These are phyloP conservation scores for Francoa sonchifolia DNA, from an alignment of 441 rosid species.

Conservation along the genomic window DNA sequence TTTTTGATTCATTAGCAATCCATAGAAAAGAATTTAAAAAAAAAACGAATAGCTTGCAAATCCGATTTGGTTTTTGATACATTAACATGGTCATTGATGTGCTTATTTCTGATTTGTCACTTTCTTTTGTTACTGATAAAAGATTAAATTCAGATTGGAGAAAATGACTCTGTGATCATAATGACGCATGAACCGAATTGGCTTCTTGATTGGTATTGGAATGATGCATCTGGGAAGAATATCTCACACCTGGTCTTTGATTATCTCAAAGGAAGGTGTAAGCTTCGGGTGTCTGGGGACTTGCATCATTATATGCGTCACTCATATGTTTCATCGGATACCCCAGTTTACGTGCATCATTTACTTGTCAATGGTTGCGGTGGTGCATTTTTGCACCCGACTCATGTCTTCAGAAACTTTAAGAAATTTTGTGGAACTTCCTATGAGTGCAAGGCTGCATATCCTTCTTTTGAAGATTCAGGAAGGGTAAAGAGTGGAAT, in stretches of 20 bases:
- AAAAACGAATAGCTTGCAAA: too few relatives aligned
- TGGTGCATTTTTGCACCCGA: slow-evolving; percentile 98
- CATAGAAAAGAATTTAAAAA: too few relatives aligned
- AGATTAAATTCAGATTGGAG: slow-evolving; percentile 43
- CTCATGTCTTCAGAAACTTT: slow-evolving; percentile 80
- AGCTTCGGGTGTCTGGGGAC: slow-evolving; percentile 94
- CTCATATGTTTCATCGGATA: slow-evolving; percentile 66
- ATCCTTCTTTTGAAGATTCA: slow-evolving; percentile 95
- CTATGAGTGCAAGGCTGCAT: slow-evolving; percentile 77
- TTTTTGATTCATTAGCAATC: too few relatives aligned
- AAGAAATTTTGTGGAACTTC: slow-evolving; percentile 46
- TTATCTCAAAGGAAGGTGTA: slow-evolving; percentile 83
- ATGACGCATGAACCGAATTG: slow-evolving; percentile 96
- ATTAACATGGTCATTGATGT: too few relatives aligned
- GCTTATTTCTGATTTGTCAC: too few relatives aligned
- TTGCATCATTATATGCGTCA: slow-evolving; percentile 98
- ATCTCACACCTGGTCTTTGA: slow-evolving; percentile 71
- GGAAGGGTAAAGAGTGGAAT: slow-evolving; percentile 52
- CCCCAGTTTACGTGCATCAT: slow-evolving; percentile 72
- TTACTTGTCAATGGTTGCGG: slow-evolving; percentile 97
- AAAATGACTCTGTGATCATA: slow-evolving; percentile 67
- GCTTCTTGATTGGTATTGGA: slow-evolving; percentile 99
- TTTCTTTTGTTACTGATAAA: too few relatives aligned
- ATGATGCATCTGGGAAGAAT: slow-evolving; percentile 64
- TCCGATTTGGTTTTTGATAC: too few relatives aligned